Evolutionary conservation across 2,329 filamentous ascomycete species (phyloP), one percentile per base, ranked within the genome.

Genomic region (Nothophoma quercina): DNA sequence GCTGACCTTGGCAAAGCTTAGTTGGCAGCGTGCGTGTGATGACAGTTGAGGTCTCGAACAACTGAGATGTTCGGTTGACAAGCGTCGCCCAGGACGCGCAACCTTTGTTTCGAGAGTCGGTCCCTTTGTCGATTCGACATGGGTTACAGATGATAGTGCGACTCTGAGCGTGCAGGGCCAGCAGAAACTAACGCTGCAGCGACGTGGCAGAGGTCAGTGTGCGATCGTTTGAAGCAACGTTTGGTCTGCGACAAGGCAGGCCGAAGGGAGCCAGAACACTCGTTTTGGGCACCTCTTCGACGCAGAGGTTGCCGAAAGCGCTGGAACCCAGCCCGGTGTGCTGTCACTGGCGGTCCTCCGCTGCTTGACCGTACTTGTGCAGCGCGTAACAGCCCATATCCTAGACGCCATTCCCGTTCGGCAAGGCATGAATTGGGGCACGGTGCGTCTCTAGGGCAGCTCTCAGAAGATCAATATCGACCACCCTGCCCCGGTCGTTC

Each of bases 1-100:
- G 47, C 22, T 22, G 23, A 38, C 33, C 64, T 68, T 67, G 64
- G 65, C 65, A 59, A 68, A 62, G 64, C 65, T 68, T 68, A 63
- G 58, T n/a, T n/a, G n/a, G n/a, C n/a, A n/a, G n/a, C 51, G 8
- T 29, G 32, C 38, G 21, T 19, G 32, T 28, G 26, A 43, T 42
- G 36, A 25, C 41, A 28, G 30, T 41, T 30, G n/a, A n/a, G 19
- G 38, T 44, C 43, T 47, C 26, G 50, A 53, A 48, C 38, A 28
- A 21, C 5, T 9, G 40, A 29, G 10, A 21, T 23, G 32, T 43
- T 47, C 29, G 50, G 38, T 29, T 34, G 43, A 41, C 38, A 22
- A 29, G 43, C 26, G 6, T 9, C 19, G 32, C 26, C 21, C 28
- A 19, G 32, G 41, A 45, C 46, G 36, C 46, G 44, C 48, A 55